Conservation (phyloP, 805 yeast genomes). For the Ogataea nitratoaversa region DNA sequence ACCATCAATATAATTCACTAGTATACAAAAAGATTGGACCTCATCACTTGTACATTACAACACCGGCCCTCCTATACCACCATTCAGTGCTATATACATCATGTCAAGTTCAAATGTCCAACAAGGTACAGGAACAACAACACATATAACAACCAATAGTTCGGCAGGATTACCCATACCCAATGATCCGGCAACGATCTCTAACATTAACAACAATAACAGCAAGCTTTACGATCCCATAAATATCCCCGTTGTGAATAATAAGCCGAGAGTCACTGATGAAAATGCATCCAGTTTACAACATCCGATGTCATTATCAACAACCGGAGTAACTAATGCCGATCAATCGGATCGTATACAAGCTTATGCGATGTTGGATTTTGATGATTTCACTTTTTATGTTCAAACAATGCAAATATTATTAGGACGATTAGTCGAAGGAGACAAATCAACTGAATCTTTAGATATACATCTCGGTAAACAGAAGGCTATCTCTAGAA, state of each 20-base stretch:
- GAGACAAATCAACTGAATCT: slow-evolving; percentile 48
- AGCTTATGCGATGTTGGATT: slow-evolving; percentile 77
- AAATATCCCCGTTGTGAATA: not conserved
- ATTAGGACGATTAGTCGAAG: slow-evolving; percentile 83
- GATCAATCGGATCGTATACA: slow-evolving; percentile 44
- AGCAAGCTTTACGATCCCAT: not conserved
- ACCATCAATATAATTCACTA: no score
- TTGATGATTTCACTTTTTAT: slow-evolving; percentile 88
- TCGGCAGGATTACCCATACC: no score
- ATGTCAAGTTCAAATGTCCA: no score
- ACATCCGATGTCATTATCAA: slow-evolving; percentile 21
- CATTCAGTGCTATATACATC: no score
- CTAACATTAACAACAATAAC: no score
- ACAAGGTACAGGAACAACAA: no score
- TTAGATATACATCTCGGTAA: slow-evolving; percentile 92
- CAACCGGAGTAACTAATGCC: no score
- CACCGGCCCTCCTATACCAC: no score
- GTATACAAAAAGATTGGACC: no score
- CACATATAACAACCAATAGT: no score
- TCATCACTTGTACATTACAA: no score
- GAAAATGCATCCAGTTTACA: slow-evolving; percentile 13
- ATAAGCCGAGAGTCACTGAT: slow-evolving; percentile 1
- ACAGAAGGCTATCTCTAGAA: slow-evolving; percentile 87
- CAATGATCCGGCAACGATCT: no score
- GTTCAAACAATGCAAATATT: slow-evolving; percentile 95